Conservation (phyloP, 495 filamentous ascomycete species). For the Aspergillus panamensis region DNA sequence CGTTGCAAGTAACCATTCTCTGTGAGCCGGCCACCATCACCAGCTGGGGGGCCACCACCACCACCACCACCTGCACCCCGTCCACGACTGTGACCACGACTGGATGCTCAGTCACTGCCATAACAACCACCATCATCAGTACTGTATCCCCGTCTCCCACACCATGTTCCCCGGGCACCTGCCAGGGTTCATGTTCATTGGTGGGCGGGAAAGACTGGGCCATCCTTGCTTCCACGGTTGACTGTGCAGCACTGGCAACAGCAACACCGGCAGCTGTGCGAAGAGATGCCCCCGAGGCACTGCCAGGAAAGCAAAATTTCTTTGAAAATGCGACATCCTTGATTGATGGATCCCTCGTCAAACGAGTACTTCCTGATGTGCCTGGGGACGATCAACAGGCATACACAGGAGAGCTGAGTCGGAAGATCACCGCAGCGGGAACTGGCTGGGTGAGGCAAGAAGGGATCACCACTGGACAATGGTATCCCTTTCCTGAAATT, state of each 20-base stretch:
- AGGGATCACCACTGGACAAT: conserved; percentile 1
- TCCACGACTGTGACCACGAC: conserved; percentile 6
- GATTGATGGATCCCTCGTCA: too few species aligned
- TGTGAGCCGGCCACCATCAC: conserved; percentile 1
- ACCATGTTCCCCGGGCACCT: neutral
- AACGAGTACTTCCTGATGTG: too few species aligned
- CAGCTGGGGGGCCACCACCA: neutral
- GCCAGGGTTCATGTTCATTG: neutral
- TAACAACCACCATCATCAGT: conserved; percentile 7
- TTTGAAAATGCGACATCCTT: too few species aligned
- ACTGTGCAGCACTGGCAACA: too few species aligned
- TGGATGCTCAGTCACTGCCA: conserved; percentile 8
- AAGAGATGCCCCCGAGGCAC: too few species aligned
- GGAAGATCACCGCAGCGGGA: neutral
- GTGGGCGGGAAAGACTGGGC: too few species aligned
- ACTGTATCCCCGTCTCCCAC: neutral
- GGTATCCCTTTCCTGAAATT: neutral
- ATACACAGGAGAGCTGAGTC: too few species aligned
- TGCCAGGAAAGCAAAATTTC: too few species aligned
- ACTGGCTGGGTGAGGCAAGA: neutral
- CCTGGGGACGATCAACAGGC: too few species aligned
- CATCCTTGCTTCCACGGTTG: too few species aligned
- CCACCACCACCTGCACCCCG: conserved; percentile 2
- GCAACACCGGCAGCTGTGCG: too few species aligned
- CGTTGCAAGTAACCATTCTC: neutral